These are phyloP conservation scores for Euptelea pleiosperma DNA, from an alignment of 164 flowering plant species.

Conservation along the genomic window DNA sequence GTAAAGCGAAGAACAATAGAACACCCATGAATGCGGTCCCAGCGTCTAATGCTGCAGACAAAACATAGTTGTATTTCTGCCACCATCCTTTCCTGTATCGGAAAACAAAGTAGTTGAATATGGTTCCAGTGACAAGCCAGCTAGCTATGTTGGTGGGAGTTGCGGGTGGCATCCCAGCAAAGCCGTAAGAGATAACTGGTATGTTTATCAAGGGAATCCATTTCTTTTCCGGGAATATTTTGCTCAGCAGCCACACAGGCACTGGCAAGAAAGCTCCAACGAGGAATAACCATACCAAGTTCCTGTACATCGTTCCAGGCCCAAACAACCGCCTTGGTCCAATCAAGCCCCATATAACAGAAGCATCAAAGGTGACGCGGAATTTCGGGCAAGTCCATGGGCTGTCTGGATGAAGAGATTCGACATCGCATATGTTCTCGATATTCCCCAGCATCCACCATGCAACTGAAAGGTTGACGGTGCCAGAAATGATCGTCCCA, in stretches of 20 bases:
- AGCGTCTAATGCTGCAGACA: slow-evolving; percentile 90
- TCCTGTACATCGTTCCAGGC: slow-evolving; percentile 75
- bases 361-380: slow-evolving; percentile 83
- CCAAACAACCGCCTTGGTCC: slow-evolving; percentile 84
- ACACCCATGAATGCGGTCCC: slow-evolving; percentile 98
- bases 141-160: slow-evolving; percentile 92
- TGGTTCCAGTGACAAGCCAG: slow-evolving; percentile 86
- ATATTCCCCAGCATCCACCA: slow-evolving; percentile 97
- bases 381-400: slow-evolving; percentile 98
- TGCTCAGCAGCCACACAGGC: slow-evolving; percentile 84
- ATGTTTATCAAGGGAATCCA: slow-evolving; percentile 89
- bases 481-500: slow-evolving; percentile 76
- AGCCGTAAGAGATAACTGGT: slow-evolving; percentile 85
- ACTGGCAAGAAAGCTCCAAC: slow-evolving; percentile 85
- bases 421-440: slow-evolving; percentile 75
- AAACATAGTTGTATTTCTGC: slow-evolving; percentile 86
- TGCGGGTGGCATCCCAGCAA: slow-evolving; percentile 96
- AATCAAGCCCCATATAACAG: slow-evolving; percentile 95
- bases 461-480: slow-evolving; percentile 72
- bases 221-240: slow-evolving; percentile 75
- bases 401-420: slow-evolving; percentile 66
- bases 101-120: slow-evolving; percentile 88
- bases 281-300: slow-evolving; percentile 89
- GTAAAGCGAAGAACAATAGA: slow-evolving; percentile 65
- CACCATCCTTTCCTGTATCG: slow-evolving; percentile 71